phyloP scores from a whole-genome alignment of 2,329 filamentous ascomycete genomes.

The Thelonectria discophora region DNA sequence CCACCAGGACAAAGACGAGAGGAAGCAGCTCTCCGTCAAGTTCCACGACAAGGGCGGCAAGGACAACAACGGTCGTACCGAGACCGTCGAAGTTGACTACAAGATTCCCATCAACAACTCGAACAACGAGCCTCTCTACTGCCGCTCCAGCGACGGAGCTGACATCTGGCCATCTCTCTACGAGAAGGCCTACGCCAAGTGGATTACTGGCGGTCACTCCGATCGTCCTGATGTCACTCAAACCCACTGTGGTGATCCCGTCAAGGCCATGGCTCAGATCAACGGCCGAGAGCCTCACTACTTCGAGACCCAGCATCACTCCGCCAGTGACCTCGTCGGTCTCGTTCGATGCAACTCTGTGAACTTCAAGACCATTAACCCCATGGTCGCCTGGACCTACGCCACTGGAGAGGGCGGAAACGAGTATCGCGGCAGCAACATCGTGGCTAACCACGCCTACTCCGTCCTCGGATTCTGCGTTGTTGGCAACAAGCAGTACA shows the following conservation, averaged over 20 bases:
- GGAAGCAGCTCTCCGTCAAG: slow-evolving; percentile 46
- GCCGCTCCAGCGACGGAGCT: slow-evolving; percentile 51
- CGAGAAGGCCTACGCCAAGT: slow-evolving; percentile 59
- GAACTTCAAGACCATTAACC: slow-evolving; percentile 55
- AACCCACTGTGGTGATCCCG: slow-evolving; percentile 52
- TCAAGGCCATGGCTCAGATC: slow-evolving; percentile 57
- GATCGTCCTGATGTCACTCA: slow-evolving; percentile 54
- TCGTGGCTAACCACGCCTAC: slow-evolving; percentile 57
- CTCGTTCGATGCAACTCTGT: slow-evolving; percentile 51
- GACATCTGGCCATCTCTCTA: slow-evolving; percentile 57
- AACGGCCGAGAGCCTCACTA: slow-evolving; percentile 51
- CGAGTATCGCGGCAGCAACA: slow-evolving; percentile 51
- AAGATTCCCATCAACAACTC: slow-evolving; percentile 56
- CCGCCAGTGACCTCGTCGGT: slow-evolving; percentile 47
- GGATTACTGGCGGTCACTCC: slow-evolving; percentile 46
- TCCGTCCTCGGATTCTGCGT: slow-evolving; percentile 51
- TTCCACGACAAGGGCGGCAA: slow-evolving; percentile 57
- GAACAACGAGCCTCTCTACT: slow-evolving; percentile 53
- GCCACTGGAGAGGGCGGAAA: slow-evolving; percentile 43
- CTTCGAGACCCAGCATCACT: slow-evolving; percentile 47
- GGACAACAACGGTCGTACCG: slow-evolving; percentile 49
- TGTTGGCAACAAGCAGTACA: slow-evolving; percentile 50
- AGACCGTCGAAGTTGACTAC: slow-evolving; percentile 54
- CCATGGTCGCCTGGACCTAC: slow-evolving; percentile 53
- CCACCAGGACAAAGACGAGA: slow-evolving; percentile 38